A percentile compares a stretch with the other conserved stretches of the same genome.
phyloP scores from a whole-genome alignment of 805 yeast species.

The Wickerhamiella nectarea region DNA sequence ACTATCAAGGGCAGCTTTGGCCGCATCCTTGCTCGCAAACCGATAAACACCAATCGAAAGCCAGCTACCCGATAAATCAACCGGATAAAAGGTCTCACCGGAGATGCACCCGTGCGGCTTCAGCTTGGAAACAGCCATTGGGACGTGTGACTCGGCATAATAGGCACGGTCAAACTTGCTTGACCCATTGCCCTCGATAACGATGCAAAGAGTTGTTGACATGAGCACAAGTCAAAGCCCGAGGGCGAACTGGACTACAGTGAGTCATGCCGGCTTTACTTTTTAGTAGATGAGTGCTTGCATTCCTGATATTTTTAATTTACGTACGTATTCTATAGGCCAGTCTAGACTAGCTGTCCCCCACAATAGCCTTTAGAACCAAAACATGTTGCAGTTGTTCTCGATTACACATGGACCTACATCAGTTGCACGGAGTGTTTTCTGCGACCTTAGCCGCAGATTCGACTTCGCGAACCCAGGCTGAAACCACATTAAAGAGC shows the following conservation, averaged over 20 bases:
- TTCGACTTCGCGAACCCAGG: background rate
- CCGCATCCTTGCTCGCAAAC: background rate
- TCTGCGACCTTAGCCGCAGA: constrained; percentile 6
- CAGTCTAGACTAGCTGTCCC: too few species aligned
- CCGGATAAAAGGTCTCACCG: background rate
- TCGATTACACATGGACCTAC: constrained; percentile 7
- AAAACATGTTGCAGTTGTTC: background rate
- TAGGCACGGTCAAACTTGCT: background rate
- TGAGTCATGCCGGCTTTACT: too few species aligned
- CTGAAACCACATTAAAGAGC: background rate
- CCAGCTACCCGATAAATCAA: background rate
- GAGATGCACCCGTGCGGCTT: background rate
- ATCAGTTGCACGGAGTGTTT: constrained; percentile 4
- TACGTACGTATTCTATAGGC: too few species aligned
- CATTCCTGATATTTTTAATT: too few species aligned
- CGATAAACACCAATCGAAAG: background rate
- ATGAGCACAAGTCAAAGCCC: too few species aligned
- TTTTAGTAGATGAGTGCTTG: too few species aligned
- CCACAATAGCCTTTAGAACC: too few species aligned
- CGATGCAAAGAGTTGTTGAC: background rate
- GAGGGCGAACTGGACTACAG: too few species aligned
- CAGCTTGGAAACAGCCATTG: background rate
- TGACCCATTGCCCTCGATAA: background rate
- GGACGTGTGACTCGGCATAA: background rate
- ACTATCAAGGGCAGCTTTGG: background rate